These are phyloP conservation scores for Rhodotorula diobovata DNA, from an alignment of 768 basidiomycete genomes.

Conservation along the genomic window DNA sequence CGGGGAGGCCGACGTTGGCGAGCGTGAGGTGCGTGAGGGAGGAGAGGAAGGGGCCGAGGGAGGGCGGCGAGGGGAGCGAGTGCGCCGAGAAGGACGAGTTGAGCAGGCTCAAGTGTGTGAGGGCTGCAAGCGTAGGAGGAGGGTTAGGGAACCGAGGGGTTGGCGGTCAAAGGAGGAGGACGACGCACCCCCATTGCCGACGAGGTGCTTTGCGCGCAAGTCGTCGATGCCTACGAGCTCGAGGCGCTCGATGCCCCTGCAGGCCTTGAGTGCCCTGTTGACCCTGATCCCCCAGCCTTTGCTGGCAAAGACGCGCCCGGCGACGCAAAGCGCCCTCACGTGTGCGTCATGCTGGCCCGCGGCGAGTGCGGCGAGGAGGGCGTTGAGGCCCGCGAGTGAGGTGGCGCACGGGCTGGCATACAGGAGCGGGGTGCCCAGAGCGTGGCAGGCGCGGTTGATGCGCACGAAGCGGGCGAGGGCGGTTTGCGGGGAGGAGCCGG, in stretches of 20 bases:
- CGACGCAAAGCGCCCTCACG: conserved; percentile 1
- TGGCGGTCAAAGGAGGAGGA: neutral
- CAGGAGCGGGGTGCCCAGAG: conserved; percentile 4
- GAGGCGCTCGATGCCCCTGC: neutral
- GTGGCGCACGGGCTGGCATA: neutral
- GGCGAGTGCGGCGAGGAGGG: conserved; percentile 3
- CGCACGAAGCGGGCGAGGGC: conserved; percentile 3
- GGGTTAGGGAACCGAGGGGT: no score
- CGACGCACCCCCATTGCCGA: neutral
- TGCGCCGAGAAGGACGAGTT: conserved; percentile 28
- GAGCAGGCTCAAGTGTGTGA: conserved; percentile 14
- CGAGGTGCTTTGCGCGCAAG: conserved; percentile 18
- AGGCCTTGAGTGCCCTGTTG: neutral
- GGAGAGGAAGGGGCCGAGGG: conserved; percentile 11
- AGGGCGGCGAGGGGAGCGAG: conserved; percentile 18
- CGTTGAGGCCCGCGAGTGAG: conserved; percentile 9
- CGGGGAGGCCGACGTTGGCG: conserved; percentile 34
- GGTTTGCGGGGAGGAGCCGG: neutral
- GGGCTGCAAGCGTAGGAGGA: neutral
- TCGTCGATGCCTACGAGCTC: conserved; percentile 31
- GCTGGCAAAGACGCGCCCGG: conserved; percentile 10
- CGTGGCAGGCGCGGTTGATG: neutral
- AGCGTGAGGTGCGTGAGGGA: conserved; percentile 20
- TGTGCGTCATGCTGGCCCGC: fast-evolving
- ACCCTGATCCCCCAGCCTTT: conserved; percentile 22